A percentile compares a stretch with the other conserved stretches of the same genome.
Evolutionary conservation across 2,329 filamentous ascomycete genomes (phyloP).

Genomic region (Sarocladiaceae sp.): DNA sequence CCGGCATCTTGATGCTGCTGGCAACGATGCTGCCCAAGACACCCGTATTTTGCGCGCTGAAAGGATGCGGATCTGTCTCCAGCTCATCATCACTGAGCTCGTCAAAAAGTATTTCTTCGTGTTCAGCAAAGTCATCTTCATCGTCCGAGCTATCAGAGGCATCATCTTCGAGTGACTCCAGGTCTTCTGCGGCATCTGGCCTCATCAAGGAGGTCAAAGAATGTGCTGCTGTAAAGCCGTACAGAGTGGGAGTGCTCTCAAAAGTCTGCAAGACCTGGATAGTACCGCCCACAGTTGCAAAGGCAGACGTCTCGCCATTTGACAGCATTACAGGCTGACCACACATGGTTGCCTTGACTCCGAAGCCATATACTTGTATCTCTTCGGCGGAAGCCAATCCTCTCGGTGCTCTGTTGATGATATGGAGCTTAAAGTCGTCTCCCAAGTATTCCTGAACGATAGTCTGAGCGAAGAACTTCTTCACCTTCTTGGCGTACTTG

Average conservation of each 20-base stretch:
- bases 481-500: neutral
- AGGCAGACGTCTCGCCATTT: neutral
- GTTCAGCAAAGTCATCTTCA: neutral
- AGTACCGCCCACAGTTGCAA: neutral
- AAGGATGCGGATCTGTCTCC: neutral
- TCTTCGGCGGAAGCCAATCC: neutral
- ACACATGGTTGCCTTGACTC: neutral
- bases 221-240: constrained; percentile 8
- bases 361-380: neutral
- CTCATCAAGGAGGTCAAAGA: neutral
- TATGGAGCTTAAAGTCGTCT: constrained; percentile 1
- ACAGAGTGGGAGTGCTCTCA: neutral
- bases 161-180: neutral
- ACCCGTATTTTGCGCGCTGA: neutral
- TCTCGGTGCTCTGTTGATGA: neutral
- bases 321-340: neutral
- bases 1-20: neutral
- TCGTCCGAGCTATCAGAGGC: neutral
- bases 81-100: neutral
- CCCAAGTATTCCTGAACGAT: constrained; percentile 5
- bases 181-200: neutral
- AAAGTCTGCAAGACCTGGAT: neutral
- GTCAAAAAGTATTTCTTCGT: neutral
- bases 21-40: neutral
- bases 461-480: constrained; percentile 9